These are phyloP conservation scores for Eutrema japonicum DNA, from an alignment of 345 rosid genomes.

Conservation along the genomic window DNA sequence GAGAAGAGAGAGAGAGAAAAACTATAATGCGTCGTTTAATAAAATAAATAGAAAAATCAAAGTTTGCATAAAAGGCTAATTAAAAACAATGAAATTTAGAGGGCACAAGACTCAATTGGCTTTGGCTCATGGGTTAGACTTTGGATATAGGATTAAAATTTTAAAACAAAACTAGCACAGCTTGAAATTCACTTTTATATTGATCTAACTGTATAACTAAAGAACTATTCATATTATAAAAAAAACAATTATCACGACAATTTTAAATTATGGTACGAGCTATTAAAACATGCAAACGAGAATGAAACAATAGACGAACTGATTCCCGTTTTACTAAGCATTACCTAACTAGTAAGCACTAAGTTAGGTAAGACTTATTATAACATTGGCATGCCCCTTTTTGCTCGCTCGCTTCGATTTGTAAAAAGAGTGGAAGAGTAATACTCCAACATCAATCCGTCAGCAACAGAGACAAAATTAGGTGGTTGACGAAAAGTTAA, in stretches of 20 bases:
- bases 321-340: constrained; percentile 20
- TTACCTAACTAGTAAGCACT: constrained; percentile 29
- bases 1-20: no score
- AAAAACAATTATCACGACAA: not conserved
- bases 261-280: constrained; percentile 11
- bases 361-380: constrained; percentile 29
- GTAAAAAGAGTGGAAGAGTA: constrained; percentile 25
- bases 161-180: no score
- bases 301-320: constrained; percentile 27
- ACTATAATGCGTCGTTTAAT: no score
- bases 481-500: constrained; percentile 5
- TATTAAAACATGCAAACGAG: constrained; percentile 18
- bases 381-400: constrained; percentile 6
- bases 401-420: constrained; percentile 36
- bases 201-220: not conserved
- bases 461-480: not conserved
- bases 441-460: not conserved
- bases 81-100: no score
- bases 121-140: no score
- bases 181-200: no score
- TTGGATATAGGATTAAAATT: no score
- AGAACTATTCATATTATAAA: not conserved
- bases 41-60: no score
- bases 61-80: no score
- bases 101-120: no score